Percentiles rank a stretch among this genome's conserved stretches.
phyloP scores from a whole-genome alignment of 2,329 filamentous ascomycete genomes.

The Pezizomycotina sp. region DNA sequence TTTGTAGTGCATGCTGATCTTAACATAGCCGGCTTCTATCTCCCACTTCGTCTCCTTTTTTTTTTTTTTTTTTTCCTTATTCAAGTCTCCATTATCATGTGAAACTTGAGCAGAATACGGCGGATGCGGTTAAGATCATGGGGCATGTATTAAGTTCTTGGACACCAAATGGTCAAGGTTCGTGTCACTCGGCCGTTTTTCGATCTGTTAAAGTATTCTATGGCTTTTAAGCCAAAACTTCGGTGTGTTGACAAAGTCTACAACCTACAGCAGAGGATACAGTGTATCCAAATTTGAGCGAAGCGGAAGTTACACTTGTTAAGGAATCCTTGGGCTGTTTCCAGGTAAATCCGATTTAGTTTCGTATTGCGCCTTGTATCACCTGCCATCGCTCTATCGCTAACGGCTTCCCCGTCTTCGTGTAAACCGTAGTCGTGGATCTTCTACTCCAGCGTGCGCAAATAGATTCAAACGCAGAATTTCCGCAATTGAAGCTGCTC shows the following conservation, averaged over 20 bases:
- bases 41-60: background rate
- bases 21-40: slow-evolving; percentile 10
- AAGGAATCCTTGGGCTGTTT: slow-evolving; percentile 44
- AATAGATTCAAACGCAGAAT: slow-evolving; percentile 39
- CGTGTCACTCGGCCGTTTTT: no score
- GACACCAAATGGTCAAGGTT: no score
- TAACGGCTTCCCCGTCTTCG: slow-evolving; percentile 3
- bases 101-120: slow-evolving; percentile 37
- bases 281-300: no score
- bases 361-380: background rate
- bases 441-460: slow-evolving; percentile 49
- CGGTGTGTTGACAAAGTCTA: no score
- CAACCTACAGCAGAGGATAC: no score
- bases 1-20: slow-evolving; percentile 1
- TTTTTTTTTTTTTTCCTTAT: no score
- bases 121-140: slow-evolving; percentile 37
- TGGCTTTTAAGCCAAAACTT: no score
- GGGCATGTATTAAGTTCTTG: slow-evolving; percentile 31
- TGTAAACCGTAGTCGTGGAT: slow-evolving; percentile 47
- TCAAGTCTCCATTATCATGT: slow-evolving; percentile 34
- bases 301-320: slow-evolving; percentile 27
- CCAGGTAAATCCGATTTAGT: slow-evolving; percentile 41
- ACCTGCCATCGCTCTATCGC: background rate
- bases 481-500: slow-evolving; percentile 43
- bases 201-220: no score